Base-by-base conservation (phyloP, 495 filamentous ascomycete species). In the Apodospora peruviana region DNA sequence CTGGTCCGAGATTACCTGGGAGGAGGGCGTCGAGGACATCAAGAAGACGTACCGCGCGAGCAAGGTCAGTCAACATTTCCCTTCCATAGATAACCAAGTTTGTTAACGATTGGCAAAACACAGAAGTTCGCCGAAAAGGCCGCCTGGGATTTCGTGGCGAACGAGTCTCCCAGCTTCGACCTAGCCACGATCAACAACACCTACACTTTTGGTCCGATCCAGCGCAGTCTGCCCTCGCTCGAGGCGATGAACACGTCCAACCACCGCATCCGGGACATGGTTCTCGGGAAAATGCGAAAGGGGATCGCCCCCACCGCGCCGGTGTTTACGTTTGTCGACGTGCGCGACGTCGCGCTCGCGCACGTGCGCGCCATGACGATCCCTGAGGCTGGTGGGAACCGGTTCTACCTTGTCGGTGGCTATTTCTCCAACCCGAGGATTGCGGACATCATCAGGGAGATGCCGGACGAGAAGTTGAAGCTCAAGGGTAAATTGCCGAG, bases 291-390 rank as follows among this genome's bases (percentile, higher is more conserved):
- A 24, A 58, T 60, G 62, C 48, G 51, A 8, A 29, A 38, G 2
- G 59, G 40, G 0, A 58, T 73, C 12, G 40, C 32, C 1, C 62
- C 69, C 1, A 72, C 67, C 3, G 59, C 62, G 0, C 72, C 71
- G 0, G 71, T 74, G 0, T 77, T 75, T 50, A 72, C 68, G 0
- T 74, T 60, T 41, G 68, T 75, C 39, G 74, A 77, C 48, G 74
- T 76, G 11, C 63, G 74, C 8, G 74, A 77, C 40, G 70, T 76
- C n/a, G 72, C 72, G 1, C 38, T 62, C 4, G 67, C 70, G 0
- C 73, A 74, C 38, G 65, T 66, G 11, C 56, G 56, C 5, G 69
- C 72, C 4, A 48, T 76, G 55, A 62, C 54, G 3, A 45, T 63
- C 1, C 61, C 66, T 0, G 62, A 65, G 29, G 73, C 71, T 1